Percentiles rank a stretch among this genome's conserved stretches.
Evolutionary conservation across 2,329 filamentous ascomycete genomes (phyloP).

Genomic region (Ceratocystis cacaofunesta): DNA sequence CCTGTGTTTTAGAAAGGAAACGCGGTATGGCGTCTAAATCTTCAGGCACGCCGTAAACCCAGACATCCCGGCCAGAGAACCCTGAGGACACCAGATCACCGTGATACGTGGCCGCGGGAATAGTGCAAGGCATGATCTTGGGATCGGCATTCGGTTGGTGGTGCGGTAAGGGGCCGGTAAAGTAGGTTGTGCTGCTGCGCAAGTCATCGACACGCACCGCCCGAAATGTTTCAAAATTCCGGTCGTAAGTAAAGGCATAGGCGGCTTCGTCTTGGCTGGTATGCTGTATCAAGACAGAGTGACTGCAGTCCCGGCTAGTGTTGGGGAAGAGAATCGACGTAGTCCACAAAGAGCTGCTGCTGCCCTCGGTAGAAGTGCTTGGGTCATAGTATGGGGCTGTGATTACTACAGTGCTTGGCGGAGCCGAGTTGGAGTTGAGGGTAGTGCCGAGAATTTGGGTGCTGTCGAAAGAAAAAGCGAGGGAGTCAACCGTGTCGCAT

Average conservation of each 20-base stretch:
- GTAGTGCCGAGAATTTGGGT: constrained; percentile 68
- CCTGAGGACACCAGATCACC: constrained; percentile 61
- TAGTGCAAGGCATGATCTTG: constrained; percentile 51
- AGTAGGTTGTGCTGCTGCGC: constrained; percentile 63
- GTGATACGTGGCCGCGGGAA: constrained; percentile 52
- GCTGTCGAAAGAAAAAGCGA: constrained; percentile 64
- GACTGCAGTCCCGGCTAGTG: constrained; percentile 62
- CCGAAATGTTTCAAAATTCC: constrained; percentile 61
- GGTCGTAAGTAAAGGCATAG: constrained; percentile 68
- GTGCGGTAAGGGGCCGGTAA: constrained; percentile 44
- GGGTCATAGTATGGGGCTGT: constrained; percentile 69
- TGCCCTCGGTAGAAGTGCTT: constrained; percentile 49
- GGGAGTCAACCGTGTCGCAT: constrained; percentile 57
- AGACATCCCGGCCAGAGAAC: constrained; percentile 57
- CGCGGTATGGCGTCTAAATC: constrained; percentile 50
- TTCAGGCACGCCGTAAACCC: constrained; percentile 66
- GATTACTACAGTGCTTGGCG: constrained; percentile 56
- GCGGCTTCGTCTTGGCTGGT: constrained; percentile 48
- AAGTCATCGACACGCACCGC: constrained; percentile 62
- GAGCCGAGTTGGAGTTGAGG: constrained; percentile 37
- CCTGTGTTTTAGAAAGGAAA: constrained; percentile 16
- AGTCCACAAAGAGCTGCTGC: constrained; percentile 64
- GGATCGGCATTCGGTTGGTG: constrained; percentile 36
- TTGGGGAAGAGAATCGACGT: constrained; percentile 75
- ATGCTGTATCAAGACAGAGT: constrained; percentile 54